Evolutionary conservation across 2,329 filamentous ascomycete species (phyloP), one percentile per base, ranked within the genome.

Genomic region (Ophiosphaerella narmari): DNA sequence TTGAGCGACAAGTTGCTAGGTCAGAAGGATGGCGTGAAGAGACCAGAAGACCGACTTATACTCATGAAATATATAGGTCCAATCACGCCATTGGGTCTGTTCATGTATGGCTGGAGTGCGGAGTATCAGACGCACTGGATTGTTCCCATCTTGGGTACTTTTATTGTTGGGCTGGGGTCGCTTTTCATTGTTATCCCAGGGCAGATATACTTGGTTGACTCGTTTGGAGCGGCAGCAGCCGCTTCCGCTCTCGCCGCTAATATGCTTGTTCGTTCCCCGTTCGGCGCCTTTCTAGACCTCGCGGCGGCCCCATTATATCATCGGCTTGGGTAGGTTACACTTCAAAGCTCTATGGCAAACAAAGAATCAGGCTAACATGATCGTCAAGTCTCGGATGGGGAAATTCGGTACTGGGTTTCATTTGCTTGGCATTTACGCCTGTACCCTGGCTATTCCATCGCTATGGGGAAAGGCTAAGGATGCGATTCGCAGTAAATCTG

Each of bases 391-490:
- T 64, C 4, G 63, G 75, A 14, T 63, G 55, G 57, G 57, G 53
- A 34, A 64, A 55, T 34, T 49, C 43, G 9, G 74, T 91, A 7
- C 86, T 87, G 0, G 89, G 85, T 0, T 90, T 91, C 72, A 74
- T 91, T 5, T 81, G 86, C 0, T 67, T 90, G 3, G 79, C 77
- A 4, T 90, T 87, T 68, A 75, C 88, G 21, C 86, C 88, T 0
- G 86, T 88, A 63, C 87, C 88, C 0, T 85, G 86, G 65, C 64
- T 90, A 5, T 88, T 91, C 69, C 87, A 86, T 74, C 82, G 79
- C 54, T 89, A 88, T 66, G 88, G 87, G 23, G 72, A 69, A 6
- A 13, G 12, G n/a, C 23, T 48, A 6, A 29, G 26, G 26, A 29
- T 29, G 26, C 26, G 26, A 29, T 29, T 29, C 26, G 26, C 11